Evolutionary conservation across 2,329 filamentous ascomycete genomes (phyloP).

Genomic region (Fusarium graminum): DNA sequence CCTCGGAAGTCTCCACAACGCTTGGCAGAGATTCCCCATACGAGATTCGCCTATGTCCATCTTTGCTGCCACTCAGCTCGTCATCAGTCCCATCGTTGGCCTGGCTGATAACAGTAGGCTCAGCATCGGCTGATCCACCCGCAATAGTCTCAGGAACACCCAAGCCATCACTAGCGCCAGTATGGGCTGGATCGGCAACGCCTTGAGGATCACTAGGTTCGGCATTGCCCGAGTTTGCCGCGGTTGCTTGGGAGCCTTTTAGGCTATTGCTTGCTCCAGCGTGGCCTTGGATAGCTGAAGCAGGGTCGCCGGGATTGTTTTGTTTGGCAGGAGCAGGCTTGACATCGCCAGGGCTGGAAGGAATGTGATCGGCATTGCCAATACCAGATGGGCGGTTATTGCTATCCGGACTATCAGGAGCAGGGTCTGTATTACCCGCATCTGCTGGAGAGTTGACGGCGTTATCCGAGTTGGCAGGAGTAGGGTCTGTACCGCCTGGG

Average conservation of each 20-base stretch:
- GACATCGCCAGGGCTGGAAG: background rate
- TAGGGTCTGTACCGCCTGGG: too few species aligned
- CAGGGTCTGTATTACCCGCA: background rate
- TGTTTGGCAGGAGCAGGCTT: background rate
- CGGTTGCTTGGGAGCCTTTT: background rate
- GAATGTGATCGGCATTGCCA: too few species aligned
- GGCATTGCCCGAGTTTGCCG: background rate
- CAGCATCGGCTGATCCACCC: background rate
- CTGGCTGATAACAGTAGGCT: background rate
- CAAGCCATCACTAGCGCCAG: background rate
- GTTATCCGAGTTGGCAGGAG: too few species aligned
- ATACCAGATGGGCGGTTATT: background rate
- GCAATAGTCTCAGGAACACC: background rate
- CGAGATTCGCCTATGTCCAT: background rate
- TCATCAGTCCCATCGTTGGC: background rate
- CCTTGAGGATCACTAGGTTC: background rate
- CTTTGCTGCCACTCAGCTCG: background rate
- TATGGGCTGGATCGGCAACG: background rate
- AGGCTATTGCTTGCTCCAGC: background rate
- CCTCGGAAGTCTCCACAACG: background rate
- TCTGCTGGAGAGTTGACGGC: too few species aligned
- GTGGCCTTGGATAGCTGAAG: too few species aligned
- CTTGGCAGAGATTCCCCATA: too few species aligned
- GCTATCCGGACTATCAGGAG: background rate
- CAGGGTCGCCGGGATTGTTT: background rate